phyloP scores from a whole-genome alignment of 2,329 filamentous ascomycete genomes.

The Pleomassaria siparia region DNA sequence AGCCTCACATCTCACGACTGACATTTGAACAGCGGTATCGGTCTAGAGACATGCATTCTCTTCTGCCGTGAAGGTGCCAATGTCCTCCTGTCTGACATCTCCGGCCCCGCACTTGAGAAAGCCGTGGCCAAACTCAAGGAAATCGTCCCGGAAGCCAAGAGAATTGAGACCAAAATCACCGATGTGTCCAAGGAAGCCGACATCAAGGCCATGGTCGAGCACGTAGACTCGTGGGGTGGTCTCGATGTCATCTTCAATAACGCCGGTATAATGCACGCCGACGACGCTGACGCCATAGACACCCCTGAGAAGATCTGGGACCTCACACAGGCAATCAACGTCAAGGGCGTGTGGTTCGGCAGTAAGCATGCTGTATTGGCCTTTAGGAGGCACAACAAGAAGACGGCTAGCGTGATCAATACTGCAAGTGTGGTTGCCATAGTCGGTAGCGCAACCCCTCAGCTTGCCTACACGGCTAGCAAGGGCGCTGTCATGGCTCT shows the following conservation, averaged over 20 bases:
- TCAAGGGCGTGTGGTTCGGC: constrained; percentile 97
- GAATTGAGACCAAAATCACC: constrained; percentile 65
- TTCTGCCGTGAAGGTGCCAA: constrained; percentile 87
- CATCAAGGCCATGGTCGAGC: constrained; percentile 72
- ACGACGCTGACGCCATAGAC: constrained; percentile 66
- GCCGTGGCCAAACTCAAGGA: constrained; percentile 74
- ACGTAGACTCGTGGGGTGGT: constrained; percentile 81
- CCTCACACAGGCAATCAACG: constrained; percentile 89
- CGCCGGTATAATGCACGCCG: constrained; percentile 91
- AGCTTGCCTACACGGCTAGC: constrained; percentile 89
- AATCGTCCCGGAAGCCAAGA: constrained; percentile 61
- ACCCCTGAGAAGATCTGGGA: constrained; percentile 94
- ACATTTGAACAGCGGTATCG: constrained; percentile 69
- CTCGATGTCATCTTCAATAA: constrained; percentile 96
- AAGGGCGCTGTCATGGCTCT: constrained; percentile 91
- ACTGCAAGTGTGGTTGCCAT: constrained; percentile 87
- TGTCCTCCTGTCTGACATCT: constrained; percentile 84
- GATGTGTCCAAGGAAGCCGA: constrained; percentile 87
- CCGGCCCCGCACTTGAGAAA: constrained; percentile 73
- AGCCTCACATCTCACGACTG: constrained; percentile 10
- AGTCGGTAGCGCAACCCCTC: constrained; percentile 82
- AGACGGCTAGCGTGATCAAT: constrained; percentile 82
- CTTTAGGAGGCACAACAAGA: constrained; percentile 78
- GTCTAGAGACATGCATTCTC: constrained; percentile 86
- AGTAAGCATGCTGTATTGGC: constrained; percentile 87